Evolutionary conservation across 2,329 filamentous ascomycete genomes (phyloP), one percentile per base, ranked within the genome.

Genomic region (Penicillium sclerotigenum): DNA sequence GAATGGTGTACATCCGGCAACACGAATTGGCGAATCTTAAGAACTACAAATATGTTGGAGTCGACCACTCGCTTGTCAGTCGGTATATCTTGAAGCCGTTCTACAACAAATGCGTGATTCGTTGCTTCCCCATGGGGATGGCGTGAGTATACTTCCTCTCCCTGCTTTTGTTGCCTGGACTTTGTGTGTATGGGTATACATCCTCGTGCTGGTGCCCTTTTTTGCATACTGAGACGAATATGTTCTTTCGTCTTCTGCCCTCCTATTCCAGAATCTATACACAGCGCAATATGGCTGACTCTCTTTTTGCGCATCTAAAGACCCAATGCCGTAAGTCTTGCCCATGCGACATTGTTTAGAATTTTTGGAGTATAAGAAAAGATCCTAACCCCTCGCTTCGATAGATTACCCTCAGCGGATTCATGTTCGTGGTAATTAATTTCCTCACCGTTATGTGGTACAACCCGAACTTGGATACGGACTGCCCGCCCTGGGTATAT

Each of bases 31-130:
- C 88, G 37, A 90, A 90, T 73, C 86, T 99, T 67, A 90, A 89
- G 75, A 84, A 92, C 76, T 99, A 99, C 86, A 94, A 96, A 77
- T 99, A 99, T 82, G 90, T 89, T 38, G 85, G 85, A 55, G 89
- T 97, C 68, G 94, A 99, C 77, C 89, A 89, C 74, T 96, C 91
- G 57, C 80, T 97, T 59, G 81, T 91, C 38, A 97, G 92, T 62
- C 90, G 88, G 74, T 97, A 97, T 79, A 84, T 99, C 63, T 80
- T 99, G 68, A 97, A 99, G 81, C 94, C 94, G 8, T 99, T 97
- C 78, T 99, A 97, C 81, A 95, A 87, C 70, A 87, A 96, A 77
- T 82, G 94, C 64, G 93, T 96, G 69, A 96, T 99, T 79, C 87
- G 93, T 61, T 88, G 87, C 77, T 97, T 99, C 73, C 94, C 94